Evolutionary conservation across 2,329 filamentous ascomycete genomes (phyloP).

Genomic region (Verticillium nubilum): DNA sequence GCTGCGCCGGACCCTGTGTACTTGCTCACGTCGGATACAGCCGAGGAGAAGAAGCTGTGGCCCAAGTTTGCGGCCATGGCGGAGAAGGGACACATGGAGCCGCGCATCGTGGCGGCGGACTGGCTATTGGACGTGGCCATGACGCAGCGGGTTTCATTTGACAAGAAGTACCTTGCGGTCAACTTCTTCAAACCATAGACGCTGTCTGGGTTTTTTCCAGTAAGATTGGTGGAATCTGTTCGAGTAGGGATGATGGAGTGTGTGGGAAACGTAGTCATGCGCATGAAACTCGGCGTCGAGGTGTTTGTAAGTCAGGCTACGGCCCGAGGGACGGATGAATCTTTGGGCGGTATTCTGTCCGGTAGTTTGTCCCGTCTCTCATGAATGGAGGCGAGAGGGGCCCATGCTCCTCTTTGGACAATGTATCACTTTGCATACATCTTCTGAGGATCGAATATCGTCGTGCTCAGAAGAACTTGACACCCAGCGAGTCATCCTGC

Average conservation of each 20-base stretch:
- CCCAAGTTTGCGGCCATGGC: slow-evolving; percentile 75
- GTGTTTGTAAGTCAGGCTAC: not conserved
- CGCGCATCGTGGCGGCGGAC: slow-evolving; percentile 76
- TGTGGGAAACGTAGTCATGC: not conserved
- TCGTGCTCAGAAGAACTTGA: slow-evolving; percentile 82
- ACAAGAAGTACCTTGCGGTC: slow-evolving; percentile 53
- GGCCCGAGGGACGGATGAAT: not conserved
- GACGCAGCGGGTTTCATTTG: slow-evolving; percentile 72
- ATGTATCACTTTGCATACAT: not conserved
- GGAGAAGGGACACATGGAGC: slow-evolving; percentile 68
- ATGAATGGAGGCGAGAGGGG: not conserved
- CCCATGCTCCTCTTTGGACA: not conserved
- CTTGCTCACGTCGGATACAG: slow-evolving; percentile 64
- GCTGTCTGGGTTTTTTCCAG: too few species aligned
- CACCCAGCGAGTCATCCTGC: slow-evolving; percentile 77
- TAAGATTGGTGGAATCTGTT: slow-evolving; percentile 6
- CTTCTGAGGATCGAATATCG: not conserved
- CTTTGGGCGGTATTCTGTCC: not conserved
- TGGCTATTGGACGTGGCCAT: slow-evolving; percentile 90
- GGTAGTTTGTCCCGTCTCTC: not conserved
- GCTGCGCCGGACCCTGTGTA: slow-evolving; percentile 69
- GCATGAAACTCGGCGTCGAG: not conserved
- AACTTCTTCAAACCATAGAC: slow-evolving; percentile 31
- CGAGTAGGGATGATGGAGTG: slow-evolving; percentile 13
- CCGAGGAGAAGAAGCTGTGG: slow-evolving; percentile 72